Evolutionary conservation across 805 yeast genomes (phyloP).

Genomic region (Saccharomycopsis javanensis): DNA sequence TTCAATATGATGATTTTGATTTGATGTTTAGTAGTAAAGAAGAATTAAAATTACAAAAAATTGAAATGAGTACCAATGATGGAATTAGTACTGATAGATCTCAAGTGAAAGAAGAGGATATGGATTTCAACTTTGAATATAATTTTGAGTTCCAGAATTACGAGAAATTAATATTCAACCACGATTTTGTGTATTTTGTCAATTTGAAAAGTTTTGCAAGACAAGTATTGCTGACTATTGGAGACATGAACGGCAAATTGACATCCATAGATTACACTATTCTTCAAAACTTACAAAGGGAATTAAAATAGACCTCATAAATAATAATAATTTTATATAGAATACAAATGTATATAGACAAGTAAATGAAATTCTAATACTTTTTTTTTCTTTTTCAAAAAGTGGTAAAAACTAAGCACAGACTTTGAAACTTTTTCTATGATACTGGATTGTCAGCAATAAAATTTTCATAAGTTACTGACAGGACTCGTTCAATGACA

Average conservation of each 20-base stretch:
- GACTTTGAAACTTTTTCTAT: not conserved
- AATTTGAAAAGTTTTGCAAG: slow-evolving; percentile 34
- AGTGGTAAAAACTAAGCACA: not conserved
- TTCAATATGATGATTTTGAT: slow-evolving; percentile 29
- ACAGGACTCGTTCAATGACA: no score
- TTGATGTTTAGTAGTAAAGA: slow-evolving; percentile 23
- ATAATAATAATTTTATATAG: not conserved
- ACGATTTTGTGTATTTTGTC: slow-evolving; percentile 47
- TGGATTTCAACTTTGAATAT: slow-evolving; percentile 22
- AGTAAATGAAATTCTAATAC: not conserved
- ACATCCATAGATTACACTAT: not conserved
- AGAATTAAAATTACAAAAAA: slow-evolving; percentile 10
- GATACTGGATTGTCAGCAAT: not conserved
- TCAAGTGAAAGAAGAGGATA: not conserved
- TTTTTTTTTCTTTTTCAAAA: not conserved
- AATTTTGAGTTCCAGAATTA: slow-evolving; percentile 37
- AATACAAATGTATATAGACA: not conserved
- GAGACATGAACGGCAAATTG: not conserved
- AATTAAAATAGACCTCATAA: not conserved
- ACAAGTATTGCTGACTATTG: not conserved
- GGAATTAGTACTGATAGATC: not conserved
- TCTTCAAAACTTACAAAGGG: not conserved
- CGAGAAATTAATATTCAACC: slow-evolving; percentile 28
- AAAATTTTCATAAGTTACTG: no score
- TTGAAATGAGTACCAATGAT: slow-evolving; percentile 22